Percentiles rank a stretch among this genome's conserved stretches.
Evolutionary conservation across 768 basidiomycete species (phyloP).

Genomic region (Sarcodon aspratus): DNA sequence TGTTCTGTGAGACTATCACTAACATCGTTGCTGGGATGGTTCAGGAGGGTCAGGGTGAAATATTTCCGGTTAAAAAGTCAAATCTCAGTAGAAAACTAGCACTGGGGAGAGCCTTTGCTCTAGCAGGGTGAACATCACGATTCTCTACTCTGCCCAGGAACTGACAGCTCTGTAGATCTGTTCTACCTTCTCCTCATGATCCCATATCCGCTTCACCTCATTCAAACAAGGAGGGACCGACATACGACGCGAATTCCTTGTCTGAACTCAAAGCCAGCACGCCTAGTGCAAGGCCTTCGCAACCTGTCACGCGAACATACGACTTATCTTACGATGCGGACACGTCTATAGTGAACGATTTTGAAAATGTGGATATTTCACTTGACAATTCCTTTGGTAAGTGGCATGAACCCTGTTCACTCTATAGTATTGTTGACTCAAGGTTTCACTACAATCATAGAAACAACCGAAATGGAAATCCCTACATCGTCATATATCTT

Average conservation of each 20-base stretch:
- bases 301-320: conserved; percentile 18
- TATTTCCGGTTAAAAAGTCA: conserved; percentile 76
- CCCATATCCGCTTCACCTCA: conserved; percentile 1
- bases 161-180: not conserved
- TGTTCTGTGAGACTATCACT: conserved; percentile 1
- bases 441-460: not conserved
- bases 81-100: conserved; percentile 57
- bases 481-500: conserved; percentile 39
- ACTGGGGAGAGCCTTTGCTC: conserved; percentile 39
- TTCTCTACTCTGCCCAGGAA: not conserved
- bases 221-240: conserved; percentile 33
- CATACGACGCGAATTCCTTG: conserved; percentile 65
- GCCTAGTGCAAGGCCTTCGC: conserved; percentile 36
- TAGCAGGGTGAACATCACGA: conserved; percentile 7
- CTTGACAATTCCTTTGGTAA: conserved; percentile 5
- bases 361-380: not conserved
- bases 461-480: not conserved
- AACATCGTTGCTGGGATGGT: conserved; percentile 16
- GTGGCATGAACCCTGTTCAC: conserved; percentile 1
- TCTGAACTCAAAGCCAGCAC: conserved; percentile 74
- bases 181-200: not conserved
- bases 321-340: conserved; percentile 32
- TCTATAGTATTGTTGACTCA: not conserved
- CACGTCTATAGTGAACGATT: conserved; percentile 29
- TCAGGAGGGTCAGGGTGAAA: conserved; percentile 49